Base-by-base conservation (phyloP, 2,329 filamentous ascomycete genomes). In the Davidsoniella neocaledoniae region DNA sequence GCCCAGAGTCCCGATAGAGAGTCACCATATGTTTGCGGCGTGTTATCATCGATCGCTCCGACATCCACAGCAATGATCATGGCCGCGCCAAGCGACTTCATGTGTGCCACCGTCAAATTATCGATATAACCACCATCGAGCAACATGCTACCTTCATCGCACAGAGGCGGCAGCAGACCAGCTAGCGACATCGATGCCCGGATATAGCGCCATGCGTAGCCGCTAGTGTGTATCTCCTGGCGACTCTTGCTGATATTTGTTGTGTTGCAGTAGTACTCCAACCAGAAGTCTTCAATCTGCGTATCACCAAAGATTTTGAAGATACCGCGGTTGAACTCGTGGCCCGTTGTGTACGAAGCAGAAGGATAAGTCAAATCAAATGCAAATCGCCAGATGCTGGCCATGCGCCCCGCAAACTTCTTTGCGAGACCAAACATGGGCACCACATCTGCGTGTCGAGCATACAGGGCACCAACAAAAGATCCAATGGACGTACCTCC, bases 181-280 rank as follows among this genome's bases (percentile, higher is more conserved):
- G 91, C 91, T 3, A 98, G 74, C 1, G 88, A 93, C 91, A 98
- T 98, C 9, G 87, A 94, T 0, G 91, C 91, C 43, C 91, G 77
- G 21, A 98, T 85, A 59, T 98, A 98, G 40, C 93, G 78, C 91
- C 91, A 98, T 0, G 91, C 90, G 60, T 98, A 98, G 12, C 91
- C 91, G 54, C 84, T 91, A 0, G 87, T 95, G 64, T 98, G 91
- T 56, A 93, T 88, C 62, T 98, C 91, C 2, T 79, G 79, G 17
- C 90, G 77, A 54, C 84, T 91, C 64, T 94, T 93, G 68, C 84
- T 93, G 66, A 98, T 96, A 64, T 96, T 98, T 37, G 93, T 98
- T 0, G 91, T 96, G 66, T 98, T 98, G 73, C 93, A 98, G 67
- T 98, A 98, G 63, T 86, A 98, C 57, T 94, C 87, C 9, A 98